Percentiles rank a stretch among this genome's conserved stretches.
phyloP scores from a whole-genome alignment of 495 filamentous ascomycete species.

The Cetradonia linearis region DNA sequence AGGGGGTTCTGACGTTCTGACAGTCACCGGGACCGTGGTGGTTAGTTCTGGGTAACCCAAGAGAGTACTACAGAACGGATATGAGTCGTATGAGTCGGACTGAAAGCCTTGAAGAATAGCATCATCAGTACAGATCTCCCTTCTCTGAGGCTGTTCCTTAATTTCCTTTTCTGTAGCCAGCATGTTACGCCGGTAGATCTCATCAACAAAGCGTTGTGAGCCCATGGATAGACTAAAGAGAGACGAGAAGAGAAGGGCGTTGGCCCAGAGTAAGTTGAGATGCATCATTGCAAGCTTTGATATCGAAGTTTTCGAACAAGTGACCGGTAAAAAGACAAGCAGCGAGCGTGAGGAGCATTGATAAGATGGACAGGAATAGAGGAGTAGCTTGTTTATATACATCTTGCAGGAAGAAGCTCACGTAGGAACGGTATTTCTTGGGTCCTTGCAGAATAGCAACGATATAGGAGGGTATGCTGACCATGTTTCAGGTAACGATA shows the following conservation, averaged over 20 bases:
- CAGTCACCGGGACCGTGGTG: slow-evolving; percentile 4
- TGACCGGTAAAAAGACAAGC: background rate
- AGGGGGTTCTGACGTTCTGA: slow-evolving; percentile 16
- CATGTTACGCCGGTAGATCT: background rate
- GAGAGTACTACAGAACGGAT: slow-evolving; percentile 8
- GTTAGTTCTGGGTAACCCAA: slow-evolving; percentile 5
- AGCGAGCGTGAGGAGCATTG: slow-evolving; percentile 5
- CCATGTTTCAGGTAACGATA: background rate
- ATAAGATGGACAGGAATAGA: background rate
- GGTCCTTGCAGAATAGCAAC: slow-evolving; percentile 5
- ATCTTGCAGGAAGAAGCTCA: background rate
- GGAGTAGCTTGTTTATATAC: background rate
- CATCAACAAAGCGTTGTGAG: slow-evolving; percentile 2
- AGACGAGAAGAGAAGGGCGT: background rate
- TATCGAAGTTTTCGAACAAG: background rate
- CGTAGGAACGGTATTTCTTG: background rate
- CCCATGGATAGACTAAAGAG: background rate
- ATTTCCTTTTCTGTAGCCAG: slow-evolving; percentile 4
- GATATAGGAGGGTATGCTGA: background rate
- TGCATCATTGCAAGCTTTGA: slow-evolving; percentile 4
- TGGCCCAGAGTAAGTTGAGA: background rate
- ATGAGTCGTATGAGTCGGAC: slow-evolving; percentile 2
- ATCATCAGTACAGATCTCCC: slow-evolving; percentile 13
- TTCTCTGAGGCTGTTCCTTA: slow-evolving; percentile 7
- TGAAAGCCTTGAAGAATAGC: slow-evolving; percentile 1